phyloP scores from a whole-genome alignment of 2,329 filamentous ascomycete species.

The Exserohilum rostratum region DNA sequence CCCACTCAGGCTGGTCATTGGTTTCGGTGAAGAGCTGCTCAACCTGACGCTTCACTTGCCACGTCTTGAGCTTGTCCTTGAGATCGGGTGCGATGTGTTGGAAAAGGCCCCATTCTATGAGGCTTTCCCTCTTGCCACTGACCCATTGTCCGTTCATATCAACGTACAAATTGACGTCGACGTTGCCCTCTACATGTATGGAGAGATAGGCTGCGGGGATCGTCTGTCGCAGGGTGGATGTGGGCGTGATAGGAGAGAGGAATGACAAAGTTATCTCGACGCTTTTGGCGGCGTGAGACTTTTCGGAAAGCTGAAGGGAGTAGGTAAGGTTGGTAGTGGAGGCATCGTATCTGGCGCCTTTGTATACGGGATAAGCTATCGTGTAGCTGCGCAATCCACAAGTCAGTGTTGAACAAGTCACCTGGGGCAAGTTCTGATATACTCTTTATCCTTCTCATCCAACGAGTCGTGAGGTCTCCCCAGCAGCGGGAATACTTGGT shows the following conservation, averaged over 20 bases:
- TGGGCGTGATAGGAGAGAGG: slow-evolving; percentile 79
- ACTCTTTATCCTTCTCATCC: slow-evolving; percentile 48
- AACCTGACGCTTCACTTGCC: slow-evolving; percentile 64
- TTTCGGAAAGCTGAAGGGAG: slow-evolving; percentile 56
- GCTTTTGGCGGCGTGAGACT: slow-evolving; percentile 43
- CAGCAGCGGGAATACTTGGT: slow-evolving; percentile 67
- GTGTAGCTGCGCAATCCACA: slow-evolving; percentile 53
- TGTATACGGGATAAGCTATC: slow-evolving; percentile 63
- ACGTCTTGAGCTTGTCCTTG: slow-evolving; percentile 63
- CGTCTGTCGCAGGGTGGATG: slow-evolving; percentile 78
- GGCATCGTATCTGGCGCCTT: slow-evolving; percentile 69
- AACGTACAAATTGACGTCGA: slow-evolving; percentile 57
- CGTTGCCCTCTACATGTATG: slow-evolving; percentile 70
- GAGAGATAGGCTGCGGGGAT: slow-evolving; percentile 83
- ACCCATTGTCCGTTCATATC: slow-evolving; percentile 72
- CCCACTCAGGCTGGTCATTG: slow-evolving; percentile 81
- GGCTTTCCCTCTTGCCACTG: slow-evolving; percentile 72
- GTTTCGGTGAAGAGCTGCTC: slow-evolving; percentile 77
- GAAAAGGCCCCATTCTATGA: slow-evolving; percentile 71
- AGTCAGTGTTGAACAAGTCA: slow-evolving; percentile 1
- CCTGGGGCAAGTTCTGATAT: slow-evolving; percentile 15
- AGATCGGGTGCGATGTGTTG: slow-evolving; percentile 52
- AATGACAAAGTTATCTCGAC: slow-evolving; percentile 68
- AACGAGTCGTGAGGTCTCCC: slow-evolving; percentile 71
- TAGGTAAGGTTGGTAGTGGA: slow-evolving; percentile 74